Conservation (phyloP, 1,284 basidiomycete species). For the Austroboletus novae-zelandiae region DNA sequence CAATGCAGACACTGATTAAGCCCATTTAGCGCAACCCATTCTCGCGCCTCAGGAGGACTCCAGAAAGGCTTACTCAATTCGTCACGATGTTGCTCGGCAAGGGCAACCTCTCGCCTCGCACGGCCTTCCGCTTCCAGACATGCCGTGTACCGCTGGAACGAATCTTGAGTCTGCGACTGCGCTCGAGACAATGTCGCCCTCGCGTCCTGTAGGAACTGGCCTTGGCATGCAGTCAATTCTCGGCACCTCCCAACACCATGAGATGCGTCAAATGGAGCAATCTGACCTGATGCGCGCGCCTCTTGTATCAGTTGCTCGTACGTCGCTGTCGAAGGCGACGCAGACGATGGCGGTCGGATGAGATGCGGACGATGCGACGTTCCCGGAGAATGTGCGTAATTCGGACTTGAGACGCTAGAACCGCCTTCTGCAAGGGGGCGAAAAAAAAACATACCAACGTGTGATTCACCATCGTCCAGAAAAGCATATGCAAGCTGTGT, state of each 20-base stretch:
- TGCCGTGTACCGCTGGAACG: constrained; percentile 64
- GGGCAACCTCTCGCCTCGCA: constrained; percentile 58
- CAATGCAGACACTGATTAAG: constrained; percentile 46
- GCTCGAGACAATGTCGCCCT: constrained; percentile 47
- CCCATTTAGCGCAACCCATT: constrained; percentile 12
- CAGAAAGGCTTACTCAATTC: constrained; percentile 52
- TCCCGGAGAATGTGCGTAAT: constrained; percentile 32
- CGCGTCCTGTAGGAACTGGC: constrained; percentile 39
- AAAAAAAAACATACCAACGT: neutral
- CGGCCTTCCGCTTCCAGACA: constrained; percentile 65
- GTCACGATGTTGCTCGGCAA: constrained; percentile 68
- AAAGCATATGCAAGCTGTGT: constrained; percentile 5
- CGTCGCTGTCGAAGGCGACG: constrained; percentile 32
- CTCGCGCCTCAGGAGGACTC: constrained; percentile 9
- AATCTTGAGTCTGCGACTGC: constrained; percentile 68
- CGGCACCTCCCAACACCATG: constrained; percentile 4
- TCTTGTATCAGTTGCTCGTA: constrained; percentile 35
- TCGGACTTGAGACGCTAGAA: constrained; percentile 33
- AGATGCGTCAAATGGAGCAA: constrained; percentile 1
- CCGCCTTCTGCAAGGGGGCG: constrained; percentile 20
- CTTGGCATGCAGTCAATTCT: constrained; percentile 26
- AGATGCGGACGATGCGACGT: constrained; percentile 31
- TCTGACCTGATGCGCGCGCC: constrained; percentile 33
- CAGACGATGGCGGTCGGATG: constrained; percentile 29
- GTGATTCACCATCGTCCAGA: constrained; percentile 5